Conservation (phyloP, 495 filamentous ascomycete genomes). For the Melanomma pulvis-pyrius region DNA sequence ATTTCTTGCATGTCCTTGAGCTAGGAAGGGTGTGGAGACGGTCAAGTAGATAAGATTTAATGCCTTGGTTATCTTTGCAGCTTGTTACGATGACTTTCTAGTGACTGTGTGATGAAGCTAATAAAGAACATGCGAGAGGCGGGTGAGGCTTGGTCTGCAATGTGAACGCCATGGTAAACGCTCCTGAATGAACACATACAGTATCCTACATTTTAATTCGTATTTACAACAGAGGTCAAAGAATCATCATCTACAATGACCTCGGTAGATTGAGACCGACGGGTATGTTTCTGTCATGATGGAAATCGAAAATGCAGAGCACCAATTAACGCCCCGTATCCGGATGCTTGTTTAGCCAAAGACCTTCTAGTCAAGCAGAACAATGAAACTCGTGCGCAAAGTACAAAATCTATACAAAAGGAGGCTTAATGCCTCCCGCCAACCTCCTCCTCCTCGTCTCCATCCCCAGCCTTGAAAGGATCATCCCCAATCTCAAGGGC, state of each 20-base stretch:
- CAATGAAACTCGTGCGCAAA: neutral
- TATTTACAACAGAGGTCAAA: too few species aligned
- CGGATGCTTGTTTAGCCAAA: neutral
- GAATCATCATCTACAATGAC: neutral
- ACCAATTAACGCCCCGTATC: neutral
- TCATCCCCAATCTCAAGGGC: slow-evolving; percentile 45
- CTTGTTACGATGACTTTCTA: too few species aligned
- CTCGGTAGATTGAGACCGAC: neutral
- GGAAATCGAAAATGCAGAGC: neutral
- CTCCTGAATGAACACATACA: too few species aligned
- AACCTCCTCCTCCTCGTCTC: slow-evolving; percentile 32
- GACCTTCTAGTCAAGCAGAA: neutral
- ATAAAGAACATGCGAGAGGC: too few species aligned
- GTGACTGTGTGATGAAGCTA: too few species aligned
- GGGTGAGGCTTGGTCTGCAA: too few species aligned
- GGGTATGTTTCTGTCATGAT: neutral
- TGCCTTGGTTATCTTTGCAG: neutral
- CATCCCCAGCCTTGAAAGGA: slow-evolving; percentile 46
- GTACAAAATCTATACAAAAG: neutral
- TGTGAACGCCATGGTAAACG: too few species aligned
- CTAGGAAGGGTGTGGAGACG: neutral
- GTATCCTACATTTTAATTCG: too few species aligned
- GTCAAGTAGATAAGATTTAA: neutral
- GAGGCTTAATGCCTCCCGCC: neutral
- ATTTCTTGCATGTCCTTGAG: neutral